These are phyloP conservation scores for Gymnopilus dilepis DNA, from an alignment of 768 basidiomycete genomes.

Conservation along the genomic window DNA sequence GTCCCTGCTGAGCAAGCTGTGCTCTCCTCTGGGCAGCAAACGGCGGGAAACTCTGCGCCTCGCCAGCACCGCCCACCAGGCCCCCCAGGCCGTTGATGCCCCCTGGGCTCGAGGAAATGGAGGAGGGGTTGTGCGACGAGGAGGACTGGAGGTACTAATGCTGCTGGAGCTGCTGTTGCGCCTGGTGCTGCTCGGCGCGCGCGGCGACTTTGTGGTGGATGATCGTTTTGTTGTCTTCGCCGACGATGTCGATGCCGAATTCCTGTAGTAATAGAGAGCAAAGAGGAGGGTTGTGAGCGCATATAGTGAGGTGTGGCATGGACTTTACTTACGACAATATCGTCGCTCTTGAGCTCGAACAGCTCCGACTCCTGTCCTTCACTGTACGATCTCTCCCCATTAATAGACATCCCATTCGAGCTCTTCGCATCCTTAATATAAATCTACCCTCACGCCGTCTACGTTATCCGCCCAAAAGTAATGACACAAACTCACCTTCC, in stretches of 20 bases:
- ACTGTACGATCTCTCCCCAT: constrained; percentile 87
- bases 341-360: constrained; percentile 90
- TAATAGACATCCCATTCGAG: constrained; percentile 98
- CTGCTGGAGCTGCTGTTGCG: constrained; percentile 24
- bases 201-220: constrained; percentile 98
- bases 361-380: constrained; percentile 92
- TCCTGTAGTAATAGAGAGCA: constrained; percentile 56
- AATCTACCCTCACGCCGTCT: constrained; percentile 62
- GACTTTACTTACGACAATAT: constrained; percentile 88
- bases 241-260: constrained; percentile 98
- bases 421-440: constrained; percentile 98
- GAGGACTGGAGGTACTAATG: constrained; percentile 20
- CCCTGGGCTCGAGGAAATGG: not conserved
- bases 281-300: not conserved
- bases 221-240: constrained; percentile 96
- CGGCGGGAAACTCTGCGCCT: constrained; percentile 18
- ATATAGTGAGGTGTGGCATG: constrained; percentile 8
- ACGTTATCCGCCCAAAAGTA: constrained; percentile 27
- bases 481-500: constrained; percentile 62
- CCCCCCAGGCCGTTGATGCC: constrained; percentile 14
- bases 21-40: constrained; percentile 53
- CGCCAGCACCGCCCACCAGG: constrained; percentile 9
- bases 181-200: constrained; percentile 77
- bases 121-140: constrained; percentile 3
- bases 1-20: constrained; percentile 59